Percentiles rank a stretch among this genome's conserved stretches.
phyloP scores from a whole-genome alignment of 106 monocot species.

The Dendrobium officinale region DNA sequence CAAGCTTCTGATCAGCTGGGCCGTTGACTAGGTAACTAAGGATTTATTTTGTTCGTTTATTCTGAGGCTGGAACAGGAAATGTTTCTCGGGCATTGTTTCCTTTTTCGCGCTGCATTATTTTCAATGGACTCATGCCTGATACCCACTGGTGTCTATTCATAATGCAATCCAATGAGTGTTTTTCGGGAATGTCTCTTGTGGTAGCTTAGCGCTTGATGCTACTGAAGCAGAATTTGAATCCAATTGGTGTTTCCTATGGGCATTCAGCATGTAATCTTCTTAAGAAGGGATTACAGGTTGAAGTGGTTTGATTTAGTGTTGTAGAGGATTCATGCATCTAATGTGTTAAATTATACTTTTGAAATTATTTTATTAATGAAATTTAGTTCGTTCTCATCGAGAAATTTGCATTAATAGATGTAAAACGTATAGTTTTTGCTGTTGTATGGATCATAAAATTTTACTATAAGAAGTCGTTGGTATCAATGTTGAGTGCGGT shows the following conservation, averaged over 20 bases:
- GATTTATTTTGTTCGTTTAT: neutral
- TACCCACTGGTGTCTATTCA: neutral
- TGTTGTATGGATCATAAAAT: neutral
- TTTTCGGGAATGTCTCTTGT: too few species aligned
- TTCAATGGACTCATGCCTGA: neutral
- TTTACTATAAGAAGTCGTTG: neutral
- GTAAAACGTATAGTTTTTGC: neutral
- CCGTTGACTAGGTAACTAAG: neutral
- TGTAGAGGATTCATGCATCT: neutral
- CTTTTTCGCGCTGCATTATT: neutral
- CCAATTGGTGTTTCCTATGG: neutral
- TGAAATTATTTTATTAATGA: neutral
- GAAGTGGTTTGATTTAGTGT: neutral
- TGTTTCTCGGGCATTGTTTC: neutral
- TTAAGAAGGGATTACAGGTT: neutral
- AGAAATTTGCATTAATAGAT: neutral
- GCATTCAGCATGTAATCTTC: too few species aligned
- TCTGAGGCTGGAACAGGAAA: neutral
- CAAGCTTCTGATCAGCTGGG: neutral
- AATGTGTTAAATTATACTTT: neutral
- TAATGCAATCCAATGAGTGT: too few species aligned
- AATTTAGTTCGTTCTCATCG: neutral
- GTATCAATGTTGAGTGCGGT: neutral
- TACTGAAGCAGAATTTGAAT: too few species aligned
- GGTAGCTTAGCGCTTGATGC: too few species aligned